Conservation (phyloP, 768 basidiomycete genomes). For the Leccinum rimulosum region DNA sequence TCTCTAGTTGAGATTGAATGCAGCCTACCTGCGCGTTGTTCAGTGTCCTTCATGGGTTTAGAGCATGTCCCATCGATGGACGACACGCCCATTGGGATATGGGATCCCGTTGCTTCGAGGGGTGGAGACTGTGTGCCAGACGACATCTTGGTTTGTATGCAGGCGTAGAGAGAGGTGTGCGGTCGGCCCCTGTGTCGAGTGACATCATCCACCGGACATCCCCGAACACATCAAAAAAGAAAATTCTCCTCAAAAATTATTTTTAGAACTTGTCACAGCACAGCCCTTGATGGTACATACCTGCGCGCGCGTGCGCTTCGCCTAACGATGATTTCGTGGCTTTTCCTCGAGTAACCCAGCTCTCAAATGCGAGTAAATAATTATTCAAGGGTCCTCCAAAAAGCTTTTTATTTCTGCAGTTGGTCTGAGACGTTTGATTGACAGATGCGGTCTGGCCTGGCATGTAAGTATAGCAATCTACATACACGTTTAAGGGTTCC, state of each 20-base stretch:
- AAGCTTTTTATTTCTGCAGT: no score
- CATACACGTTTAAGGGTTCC: background rate
- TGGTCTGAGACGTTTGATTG: background rate
- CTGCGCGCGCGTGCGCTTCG: no score
- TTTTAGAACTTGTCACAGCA: no score
- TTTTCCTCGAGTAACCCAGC: background rate
- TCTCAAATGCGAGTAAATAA: background rate
- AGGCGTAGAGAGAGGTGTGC: background rate
- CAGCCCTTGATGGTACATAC: no score
- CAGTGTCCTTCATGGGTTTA: constrained; percentile 37
- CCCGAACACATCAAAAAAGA: constrained; percentile 22
- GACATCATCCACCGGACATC: constrained; percentile 28
- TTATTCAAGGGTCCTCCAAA: no score
- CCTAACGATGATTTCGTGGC: no score
- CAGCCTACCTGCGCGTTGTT: constrained; percentile 45
- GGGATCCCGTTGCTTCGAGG: constrained; percentile 46
- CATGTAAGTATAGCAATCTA: background rate
- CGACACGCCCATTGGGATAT: constrained; percentile 47
- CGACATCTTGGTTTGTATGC: constrained; percentile 10
- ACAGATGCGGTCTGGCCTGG: no score
- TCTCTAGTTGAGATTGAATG: background rate
- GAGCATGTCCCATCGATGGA: constrained; percentile 39
- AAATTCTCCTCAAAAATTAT: constrained; percentile 2
- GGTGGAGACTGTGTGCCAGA: constrained; percentile 56
- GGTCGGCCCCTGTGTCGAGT: constrained; percentile 3